Evolutionary conservation across 345 rosid genomes (phyloP), one percentile per base, ranked within the genome.

Genomic region (Hirschfeldia incana): DNA sequence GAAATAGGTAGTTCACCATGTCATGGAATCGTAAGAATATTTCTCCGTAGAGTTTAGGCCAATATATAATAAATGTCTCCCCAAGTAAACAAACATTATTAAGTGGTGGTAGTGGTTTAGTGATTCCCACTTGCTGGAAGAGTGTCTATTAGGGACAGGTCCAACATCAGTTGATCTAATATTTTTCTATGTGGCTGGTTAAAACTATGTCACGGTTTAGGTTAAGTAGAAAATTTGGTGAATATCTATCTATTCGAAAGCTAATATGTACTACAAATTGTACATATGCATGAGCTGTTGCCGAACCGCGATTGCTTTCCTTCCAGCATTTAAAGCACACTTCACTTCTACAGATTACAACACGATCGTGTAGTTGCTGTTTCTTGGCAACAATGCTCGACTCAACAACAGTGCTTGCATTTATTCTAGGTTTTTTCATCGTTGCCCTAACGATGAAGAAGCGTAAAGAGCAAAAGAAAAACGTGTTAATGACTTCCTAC

Each of bases 381-480:
- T 21, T 21, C 21, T 21, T 21, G 21, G 21, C 21, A 29, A 29
- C 21, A 29, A 72, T 78, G 82, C 8, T 73, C 17, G 74, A 66
- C 57, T 29, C 32, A 29, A 46, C 27, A 15, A 12, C 57, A 33
- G 6, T 73, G 8, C 28, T 73, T 62, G 78, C 27, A 11, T 60
- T 73, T 33, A 21, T 61, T 33, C 12, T 79, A 61, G 8, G 74
- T 3, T 15, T 68, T 51, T 1, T 79, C 12, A 4, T 73, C 16
- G 21, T 73, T 61, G 64, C 65, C 0, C 12, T 79, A 6, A 34
- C 66, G 10, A 46, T 16, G 21, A 21, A 21, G 59, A 73, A 67
- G 70, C 68, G 63, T 33, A 79, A 59, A 67, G 51, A 65, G 32
- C 28, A 4, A 4, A 67, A 13, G 73, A 58, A 65, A 64, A 3